Evolutionary conservation across 108 stramenopile genomes (phyloP).

Genomic region (Nitzschia putrida): DNA sequence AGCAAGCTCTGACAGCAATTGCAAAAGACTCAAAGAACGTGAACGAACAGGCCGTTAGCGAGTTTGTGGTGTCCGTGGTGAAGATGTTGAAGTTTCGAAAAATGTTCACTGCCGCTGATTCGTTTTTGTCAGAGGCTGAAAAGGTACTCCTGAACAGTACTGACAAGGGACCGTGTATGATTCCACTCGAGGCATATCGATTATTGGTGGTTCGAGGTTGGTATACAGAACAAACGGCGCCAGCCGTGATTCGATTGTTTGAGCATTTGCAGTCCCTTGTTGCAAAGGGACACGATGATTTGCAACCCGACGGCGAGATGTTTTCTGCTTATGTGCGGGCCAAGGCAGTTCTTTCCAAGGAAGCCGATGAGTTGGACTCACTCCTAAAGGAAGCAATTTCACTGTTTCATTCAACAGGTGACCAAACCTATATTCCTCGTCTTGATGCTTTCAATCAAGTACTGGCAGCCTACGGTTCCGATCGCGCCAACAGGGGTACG

Average conservation of each 20-base stretch:
- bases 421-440: conserved; percentile 29
- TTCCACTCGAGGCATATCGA: conserved; percentile 31
- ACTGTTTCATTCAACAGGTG: conserved; percentile 7
- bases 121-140: conserved; percentile 24
- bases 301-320: conserved; percentile 29
- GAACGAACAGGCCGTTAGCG: conserved; percentile 5
- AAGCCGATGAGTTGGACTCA: conserved; percentile 9
- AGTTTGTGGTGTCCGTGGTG: conserved; percentile 20
- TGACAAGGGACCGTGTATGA: background rate
- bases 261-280: conserved; percentile 16
- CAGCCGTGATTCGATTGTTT: conserved; percentile 10
- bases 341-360: background rate
- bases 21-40: background rate
- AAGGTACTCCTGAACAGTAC: conserved; percentile 3
- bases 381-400: conserved; percentile 29
- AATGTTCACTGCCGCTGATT: conserved; percentile 19
- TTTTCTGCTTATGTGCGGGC: conserved; percentile 23
- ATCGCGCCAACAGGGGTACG: background rate
- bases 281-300: conserved; percentile 22
- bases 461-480: conserved; percentile 9
- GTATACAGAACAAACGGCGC: conserved; percentile 23
- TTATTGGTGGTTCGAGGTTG: conserved; percentile 30
- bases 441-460: conserved; percentile 31
- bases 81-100: conserved; percentile 24
- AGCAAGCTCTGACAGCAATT: conserved; percentile 11